A percentile compares a stretch with the other conserved stretches of the same genome.
phyloP scores from a whole-genome alignment of 371 early-diverging fungal genomes.

The Thermomucor indicae-seudaticae region DNA sequence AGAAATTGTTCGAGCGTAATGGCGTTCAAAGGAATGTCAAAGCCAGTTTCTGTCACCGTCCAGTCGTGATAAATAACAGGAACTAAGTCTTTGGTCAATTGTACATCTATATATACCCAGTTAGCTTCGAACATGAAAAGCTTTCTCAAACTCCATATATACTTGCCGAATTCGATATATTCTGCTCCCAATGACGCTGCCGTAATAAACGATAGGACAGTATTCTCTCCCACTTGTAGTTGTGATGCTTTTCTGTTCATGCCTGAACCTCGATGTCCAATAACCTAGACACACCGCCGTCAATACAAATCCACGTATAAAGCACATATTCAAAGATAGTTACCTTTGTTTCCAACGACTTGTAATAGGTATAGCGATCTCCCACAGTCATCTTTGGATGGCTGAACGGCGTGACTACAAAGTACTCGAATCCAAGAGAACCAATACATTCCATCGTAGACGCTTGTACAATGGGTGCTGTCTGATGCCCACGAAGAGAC shows the following conservation, averaged over 20 bases:
- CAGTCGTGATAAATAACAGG: constrained; percentile 97
- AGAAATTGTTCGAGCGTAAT: constrained; percentile 76
- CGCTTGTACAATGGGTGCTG: constrained; percentile 55
- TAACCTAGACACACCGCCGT: constrained; percentile 39
- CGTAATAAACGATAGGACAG: constrained; percentile 84
- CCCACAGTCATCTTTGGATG: constrained; percentile 57
- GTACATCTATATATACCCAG: constrained; percentile 69
- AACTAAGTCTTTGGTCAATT: constrained; percentile 87
- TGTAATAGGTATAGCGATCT: constrained; percentile 62
- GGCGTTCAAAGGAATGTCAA: constrained; percentile 72
- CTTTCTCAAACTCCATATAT: background rate
- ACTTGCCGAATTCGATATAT: constrained; percentile 89
- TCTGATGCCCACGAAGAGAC: constrained; percentile 45
- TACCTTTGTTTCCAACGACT: constrained; percentile 59
- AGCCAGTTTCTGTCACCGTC: constrained; percentile 84
- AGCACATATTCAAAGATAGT: background rate
- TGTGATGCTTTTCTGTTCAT: constrained; percentile 64
- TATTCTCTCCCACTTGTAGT: constrained; percentile 93
- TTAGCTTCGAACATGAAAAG: background rate
- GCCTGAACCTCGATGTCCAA: constrained; percentile 97
- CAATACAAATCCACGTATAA: background rate
- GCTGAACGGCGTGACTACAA: constrained; percentile 65
- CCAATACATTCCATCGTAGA: constrained; percentile 59
- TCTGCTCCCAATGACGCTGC: constrained; percentile 87
- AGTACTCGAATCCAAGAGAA: constrained; percentile 56